phyloP scores from a whole-genome alignment of 257 asterid species.

The Salvia miltiorrhiza region DNA sequence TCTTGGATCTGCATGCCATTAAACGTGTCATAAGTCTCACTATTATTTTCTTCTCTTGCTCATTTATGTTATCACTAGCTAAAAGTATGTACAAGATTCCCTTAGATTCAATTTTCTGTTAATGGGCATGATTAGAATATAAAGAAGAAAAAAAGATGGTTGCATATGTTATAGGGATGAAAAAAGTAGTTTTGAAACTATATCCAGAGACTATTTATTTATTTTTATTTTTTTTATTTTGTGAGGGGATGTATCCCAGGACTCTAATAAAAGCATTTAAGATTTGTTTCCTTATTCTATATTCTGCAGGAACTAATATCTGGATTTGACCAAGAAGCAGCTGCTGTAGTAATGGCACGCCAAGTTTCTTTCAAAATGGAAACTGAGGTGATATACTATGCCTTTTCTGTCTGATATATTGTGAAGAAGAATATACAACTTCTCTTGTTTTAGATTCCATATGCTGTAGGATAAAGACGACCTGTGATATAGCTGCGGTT shows the following conservation, averaged over 20 bases:
- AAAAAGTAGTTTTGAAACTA: not conserved
- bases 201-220: not conserved
- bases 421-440: constrained; percentile 2
- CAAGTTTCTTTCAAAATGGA: constrained; percentile 96
- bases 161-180: not conserved
- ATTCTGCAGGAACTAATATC: constrained; percentile 77
- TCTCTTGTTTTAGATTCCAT: constrained; percentile 12
- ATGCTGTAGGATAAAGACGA: constrained; percentile 4
- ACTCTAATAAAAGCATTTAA: not conserved
- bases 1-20: not conserved
- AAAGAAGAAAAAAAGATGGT: not conserved
- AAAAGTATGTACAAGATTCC: not conserved
- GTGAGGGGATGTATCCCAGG: not conserved
- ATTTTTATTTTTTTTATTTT: too few species aligned
- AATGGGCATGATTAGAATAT: not conserved
- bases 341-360: constrained; percentile 94
- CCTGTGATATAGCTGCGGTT: constrained; percentile 9
- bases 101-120: not conserved
- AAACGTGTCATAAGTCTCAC: not conserved
- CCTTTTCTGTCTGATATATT: constrained; percentile 17
- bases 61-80: not conserved
- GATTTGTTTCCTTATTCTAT: constrained; percentile 17
- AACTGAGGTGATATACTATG: constrained; percentile 63
- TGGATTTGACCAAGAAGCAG: constrained; percentile 99
- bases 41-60: constrained; percentile 3